These are phyloP conservation scores for Penicillium occitanis DNA, from an alignment of 2,329 filamentous ascomycete species.

Conservation along the genomic window DNA sequence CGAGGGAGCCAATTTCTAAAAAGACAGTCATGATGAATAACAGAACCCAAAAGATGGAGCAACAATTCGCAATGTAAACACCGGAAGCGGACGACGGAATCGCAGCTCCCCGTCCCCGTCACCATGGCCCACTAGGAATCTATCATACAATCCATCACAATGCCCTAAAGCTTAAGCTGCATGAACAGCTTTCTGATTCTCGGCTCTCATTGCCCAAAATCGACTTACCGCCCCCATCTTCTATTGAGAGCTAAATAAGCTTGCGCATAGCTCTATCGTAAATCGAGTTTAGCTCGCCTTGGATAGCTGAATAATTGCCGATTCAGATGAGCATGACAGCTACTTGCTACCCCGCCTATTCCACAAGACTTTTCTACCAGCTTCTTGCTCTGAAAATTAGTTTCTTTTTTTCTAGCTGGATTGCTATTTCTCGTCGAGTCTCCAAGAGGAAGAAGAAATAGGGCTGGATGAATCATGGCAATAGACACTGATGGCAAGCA, in stretches of 20 bases:
- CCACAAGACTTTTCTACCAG: neutral
- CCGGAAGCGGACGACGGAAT: neutral
- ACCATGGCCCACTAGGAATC: neutral
- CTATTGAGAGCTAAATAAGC: neutral
- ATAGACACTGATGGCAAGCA: neutral
- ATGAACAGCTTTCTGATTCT: neutral
- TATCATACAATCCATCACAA: neutral
- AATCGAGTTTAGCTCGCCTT: conserved; percentile 6
- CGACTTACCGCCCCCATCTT: neutral
- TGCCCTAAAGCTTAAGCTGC: neutral
- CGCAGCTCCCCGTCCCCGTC: neutral
- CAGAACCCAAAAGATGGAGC: neutral
- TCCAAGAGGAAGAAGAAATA: neutral
- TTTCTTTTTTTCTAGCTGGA: no score
- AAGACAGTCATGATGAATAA: neutral
- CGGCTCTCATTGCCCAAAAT: neutral
- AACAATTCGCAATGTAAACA: neutral
- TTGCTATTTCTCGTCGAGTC: no score
- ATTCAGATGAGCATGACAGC: neutral
- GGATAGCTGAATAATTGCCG: conserved; percentile 1
- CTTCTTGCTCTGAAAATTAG: no score
- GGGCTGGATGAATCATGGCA: neutral
- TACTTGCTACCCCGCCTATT: neutral
- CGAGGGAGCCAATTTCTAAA: neutral
- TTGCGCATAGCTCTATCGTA: conserved; percentile 8